Evolutionary conservation across 441 rosid species (phyloP).

Genomic region (Metrosideros polymorpha): DNA sequence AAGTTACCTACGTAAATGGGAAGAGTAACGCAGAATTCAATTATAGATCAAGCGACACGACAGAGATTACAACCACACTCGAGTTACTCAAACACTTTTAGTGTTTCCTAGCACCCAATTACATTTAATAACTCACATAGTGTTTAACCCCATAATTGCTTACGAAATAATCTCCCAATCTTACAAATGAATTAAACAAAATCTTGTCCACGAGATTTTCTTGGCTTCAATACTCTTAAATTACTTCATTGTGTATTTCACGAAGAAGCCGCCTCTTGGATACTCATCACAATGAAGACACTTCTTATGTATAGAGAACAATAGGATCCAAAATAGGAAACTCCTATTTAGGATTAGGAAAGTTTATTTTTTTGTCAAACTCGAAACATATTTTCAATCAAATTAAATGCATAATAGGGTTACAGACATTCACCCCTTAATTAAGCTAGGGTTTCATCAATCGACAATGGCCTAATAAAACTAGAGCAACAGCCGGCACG

Average conservation of each 20-base stretch:
- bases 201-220: neutral
- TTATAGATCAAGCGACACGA: neutral
- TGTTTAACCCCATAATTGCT: neutral
- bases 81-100: neutral
- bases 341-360: neutral
- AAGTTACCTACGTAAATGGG: neutral
- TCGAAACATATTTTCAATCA: neutral
- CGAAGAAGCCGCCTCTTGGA: neutral
- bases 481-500: neutral
- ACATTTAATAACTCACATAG: neutral
- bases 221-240: neutral
- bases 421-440: neutral
- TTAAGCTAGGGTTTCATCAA: neutral
- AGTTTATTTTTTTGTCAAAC: too few species aligned
- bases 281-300: neutral
- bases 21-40: rapidly evolving
- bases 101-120: neutral
- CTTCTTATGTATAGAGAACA: neutral
- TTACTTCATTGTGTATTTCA: neutral
- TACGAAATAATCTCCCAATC: neutral
- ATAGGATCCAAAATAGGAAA: neutral
- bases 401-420: neutral
- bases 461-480: neutral
- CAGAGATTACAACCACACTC: neutral
- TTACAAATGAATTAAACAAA: neutral